Conservation (phyloP, 768 basidiomycete genomes). For the Cystobasidiopsis lactophilus region DNA sequence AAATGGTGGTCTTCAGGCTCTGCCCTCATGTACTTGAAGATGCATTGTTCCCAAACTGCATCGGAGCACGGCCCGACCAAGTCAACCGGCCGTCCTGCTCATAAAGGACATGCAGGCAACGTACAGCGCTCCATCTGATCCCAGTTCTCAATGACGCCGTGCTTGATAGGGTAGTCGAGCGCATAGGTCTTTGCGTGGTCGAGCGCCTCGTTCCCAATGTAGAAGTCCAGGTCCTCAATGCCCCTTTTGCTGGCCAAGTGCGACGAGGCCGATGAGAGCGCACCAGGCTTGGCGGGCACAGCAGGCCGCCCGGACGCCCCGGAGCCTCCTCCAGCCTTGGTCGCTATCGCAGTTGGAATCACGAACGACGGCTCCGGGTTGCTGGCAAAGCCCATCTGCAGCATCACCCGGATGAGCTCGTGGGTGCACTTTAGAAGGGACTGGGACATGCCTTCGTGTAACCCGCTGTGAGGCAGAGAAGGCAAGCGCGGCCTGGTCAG, state of each 20-base stretch:
- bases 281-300: slow-evolving; percentile 32
- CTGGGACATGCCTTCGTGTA: slow-evolving; percentile 33
- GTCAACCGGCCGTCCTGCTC: slow-evolving; percentile 28
- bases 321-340: slow-evolving; percentile 35
- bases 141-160: slow-evolving; percentile 84
- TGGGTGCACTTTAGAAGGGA: not conserved
- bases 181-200: slow-evolving; percentile 91
- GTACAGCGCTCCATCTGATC: slow-evolving; percentile 17
- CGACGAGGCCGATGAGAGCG: slow-evolving; percentile 44
- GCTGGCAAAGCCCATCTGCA: slow-evolving; percentile 45
- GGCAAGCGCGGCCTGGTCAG: too few species aligned
- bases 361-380: slow-evolving; percentile 98
- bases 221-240: slow-evolving; percentile 97
- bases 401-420: not conserved
- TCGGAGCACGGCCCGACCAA: slow-evolving; percentile 23
- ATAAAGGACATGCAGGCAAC: not conserved
- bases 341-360: slow-evolving; percentile 95
- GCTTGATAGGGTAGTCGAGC: slow-evolving; percentile 86
- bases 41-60: slow-evolving; percentile 96
- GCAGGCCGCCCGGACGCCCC: slow-evolving; percentile 29
- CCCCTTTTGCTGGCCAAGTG: slow-evolving; percentile 90
- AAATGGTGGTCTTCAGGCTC: slow-evolving; percentile 99
- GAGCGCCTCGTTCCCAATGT: slow-evolving; percentile 94
- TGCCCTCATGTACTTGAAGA: slow-evolving; percentile 96
- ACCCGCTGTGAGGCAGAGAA: slow-evolving; percentile 34